Evolutionary conservation across 192 early-diverging fungal species (phyloP).

Genomic region (Entomortierella lignicola): DNA sequence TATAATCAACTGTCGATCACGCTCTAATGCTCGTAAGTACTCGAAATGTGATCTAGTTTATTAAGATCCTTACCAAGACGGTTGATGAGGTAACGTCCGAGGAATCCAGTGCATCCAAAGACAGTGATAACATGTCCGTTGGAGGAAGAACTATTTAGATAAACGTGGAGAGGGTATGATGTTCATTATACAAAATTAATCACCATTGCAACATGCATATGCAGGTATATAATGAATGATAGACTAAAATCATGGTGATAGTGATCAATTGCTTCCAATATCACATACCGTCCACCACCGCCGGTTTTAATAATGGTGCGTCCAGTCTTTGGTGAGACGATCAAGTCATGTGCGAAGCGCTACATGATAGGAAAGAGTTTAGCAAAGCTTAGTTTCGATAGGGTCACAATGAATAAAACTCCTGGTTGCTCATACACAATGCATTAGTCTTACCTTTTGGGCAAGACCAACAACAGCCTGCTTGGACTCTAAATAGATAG

Average conservation of each 20-base stretch:
- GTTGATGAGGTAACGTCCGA: conserved; percentile 93
- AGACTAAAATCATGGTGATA: no score
- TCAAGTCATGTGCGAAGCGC: conserved; percentile 66
- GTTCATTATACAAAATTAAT: not conserved
- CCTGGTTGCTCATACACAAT: not conserved
- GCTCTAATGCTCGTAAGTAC: no score
- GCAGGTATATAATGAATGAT: no score
- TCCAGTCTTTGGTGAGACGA: conserved; percentile 64
- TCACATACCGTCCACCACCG: conserved; percentile 70
- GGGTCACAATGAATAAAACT: not conserved
- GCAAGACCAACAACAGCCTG: conserved; percentile 39
- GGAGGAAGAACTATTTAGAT: conserved; percentile 72
- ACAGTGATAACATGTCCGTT: conserved; percentile 93
- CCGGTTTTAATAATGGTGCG: conserved; percentile 73
- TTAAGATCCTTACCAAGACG: conserved; percentile 75
- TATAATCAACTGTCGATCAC: not conserved
- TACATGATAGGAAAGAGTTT: conserved; percentile 13
- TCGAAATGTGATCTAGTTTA: not conserved
- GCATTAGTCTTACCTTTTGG: conserved; percentile 36
- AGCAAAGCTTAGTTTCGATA: not conserved
- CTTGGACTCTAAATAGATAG: conserved; percentile 37
- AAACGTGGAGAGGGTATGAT: no score
- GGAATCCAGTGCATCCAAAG: conserved; percentile 95
- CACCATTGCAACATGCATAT: no score
- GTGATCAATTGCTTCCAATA: no score